phyloP scores from a whole-genome alignment of 495 filamentous ascomycete genomes.

The Trichoderma gamsii region DNA sequence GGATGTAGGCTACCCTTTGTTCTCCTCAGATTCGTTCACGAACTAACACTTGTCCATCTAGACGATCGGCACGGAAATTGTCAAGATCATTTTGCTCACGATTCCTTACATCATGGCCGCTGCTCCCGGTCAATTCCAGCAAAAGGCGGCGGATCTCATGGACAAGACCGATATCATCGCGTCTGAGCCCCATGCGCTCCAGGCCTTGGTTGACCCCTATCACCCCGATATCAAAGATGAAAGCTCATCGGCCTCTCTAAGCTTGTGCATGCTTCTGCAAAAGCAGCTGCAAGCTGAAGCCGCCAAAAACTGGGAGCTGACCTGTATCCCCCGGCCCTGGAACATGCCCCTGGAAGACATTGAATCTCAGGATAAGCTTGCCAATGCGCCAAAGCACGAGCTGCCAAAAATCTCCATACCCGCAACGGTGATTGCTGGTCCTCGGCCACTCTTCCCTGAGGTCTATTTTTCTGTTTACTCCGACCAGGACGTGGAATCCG shows the following conservation, averaged over 20 bases:
- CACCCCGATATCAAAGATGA: constrained; percentile 45
- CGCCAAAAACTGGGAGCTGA: constrained; percentile 61
- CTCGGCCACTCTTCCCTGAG: constrained; percentile 78
- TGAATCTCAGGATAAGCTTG: constrained; percentile 49
- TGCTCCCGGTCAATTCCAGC: constrained; percentile 52
- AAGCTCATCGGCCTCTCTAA: constrained; percentile 39
- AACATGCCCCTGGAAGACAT: constrained; percentile 48
- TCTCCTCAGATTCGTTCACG: neutral
- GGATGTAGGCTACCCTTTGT: constrained; percentile 56
- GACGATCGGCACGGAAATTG: constrained; percentile 81
- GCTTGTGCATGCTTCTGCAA: constrained; percentile 78
- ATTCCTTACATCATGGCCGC: constrained; percentile 86
- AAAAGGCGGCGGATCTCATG: constrained; percentile 69
- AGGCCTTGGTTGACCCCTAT: constrained; percentile 79
- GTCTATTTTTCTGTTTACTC: constrained; percentile 89
- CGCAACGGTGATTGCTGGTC: constrained; percentile 63
- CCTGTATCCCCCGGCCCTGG: constrained; percentile 82
- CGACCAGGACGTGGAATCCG: constrained; percentile 85
- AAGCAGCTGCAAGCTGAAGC: constrained; percentile 73
- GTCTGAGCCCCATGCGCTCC: constrained; percentile 71
- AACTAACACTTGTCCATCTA: constrained; percentile 21
- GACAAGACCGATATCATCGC: constrained; percentile 91
- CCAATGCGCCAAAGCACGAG: constrained; percentile 58
- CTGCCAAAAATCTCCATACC: constrained; percentile 73
- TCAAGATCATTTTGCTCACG: constrained; percentile 90